These are phyloP conservation scores for Fusarium pilosicola DNA, from an alignment of 2,329 filamentous ascomycete species.

Conservation along the genomic window DNA sequence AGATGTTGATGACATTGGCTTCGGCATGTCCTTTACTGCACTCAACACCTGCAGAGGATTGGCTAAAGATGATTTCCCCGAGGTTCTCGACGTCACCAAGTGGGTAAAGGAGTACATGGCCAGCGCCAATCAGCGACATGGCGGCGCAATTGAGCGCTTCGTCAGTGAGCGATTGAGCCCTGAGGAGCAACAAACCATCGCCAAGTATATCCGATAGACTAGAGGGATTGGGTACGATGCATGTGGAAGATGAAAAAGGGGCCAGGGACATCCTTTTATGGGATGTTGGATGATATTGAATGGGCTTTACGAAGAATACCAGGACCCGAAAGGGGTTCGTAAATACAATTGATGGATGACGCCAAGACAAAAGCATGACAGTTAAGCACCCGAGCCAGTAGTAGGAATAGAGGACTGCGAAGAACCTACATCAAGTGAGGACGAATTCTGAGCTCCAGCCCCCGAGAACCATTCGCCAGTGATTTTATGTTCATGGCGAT, in stretches of 20 bases:
- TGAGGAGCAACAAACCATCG: slow-evolving; percentile 66
- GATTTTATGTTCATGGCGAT: neutral
- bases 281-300: neutral
- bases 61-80: slow-evolving; percentile 82
- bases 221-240: neutral
- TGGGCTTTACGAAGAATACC: slow-evolving; percentile 31
- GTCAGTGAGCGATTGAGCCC: slow-evolving; percentile 75
- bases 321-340: slow-evolving; percentile 10
- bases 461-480: neutral
- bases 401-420: slow-evolving; percentile 11
- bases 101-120: slow-evolving; percentile 87
- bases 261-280: neutral
- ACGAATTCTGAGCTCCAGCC: neutral
- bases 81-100: slow-evolving; percentile 81
- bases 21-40: slow-evolving; percentile 93
- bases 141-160: slow-evolving; percentile 75
- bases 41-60: slow-evolving; percentile 88
- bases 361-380: neutral
- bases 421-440: neutral
- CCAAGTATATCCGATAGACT: slow-evolving; percentile 58
- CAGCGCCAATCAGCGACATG: slow-evolving; percentile 78
- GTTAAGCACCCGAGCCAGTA: neutral
- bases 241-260: slow-evolving; percentile 8
- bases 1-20: slow-evolving; percentile 93
- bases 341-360: slow-evolving; percentile 14